Evolutionary conservation across 2,329 filamentous ascomycete genomes (phyloP), one percentile per base, ranked within the genome.

Genomic region (Coleophoma eucalyptorum): DNA sequence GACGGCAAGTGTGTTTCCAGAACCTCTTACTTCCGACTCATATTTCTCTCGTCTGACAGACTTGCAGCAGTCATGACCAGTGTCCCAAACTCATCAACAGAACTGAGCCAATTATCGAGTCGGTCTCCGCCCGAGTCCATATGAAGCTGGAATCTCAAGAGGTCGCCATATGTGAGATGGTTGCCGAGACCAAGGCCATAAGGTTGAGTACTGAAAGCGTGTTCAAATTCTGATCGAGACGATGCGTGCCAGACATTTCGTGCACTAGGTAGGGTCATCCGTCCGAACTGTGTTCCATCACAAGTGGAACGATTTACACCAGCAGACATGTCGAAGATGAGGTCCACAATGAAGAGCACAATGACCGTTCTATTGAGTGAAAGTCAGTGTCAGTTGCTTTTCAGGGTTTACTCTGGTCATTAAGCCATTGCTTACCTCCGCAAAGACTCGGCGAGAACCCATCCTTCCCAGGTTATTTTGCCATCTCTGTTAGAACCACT

Each of bases 171-270:
- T 1, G 50, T 58, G 3, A 55, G 38, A 5, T 31, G 40, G 11
- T 48, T 40, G 11, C 18, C n/a, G 2, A 11, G 31, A 5, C 4
- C 26, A 12, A 16, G 5, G 4, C 10, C 11, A 32, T 20, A 13
- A 12, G 18, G 26, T 16, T 50, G 44, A 33, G 20, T 13, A 12
- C 11, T 37, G 42, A 45, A 59, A 15, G 50, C 51, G 2, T 15
- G 26, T 46, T 59, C 49, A 52, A 53, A 59, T 7, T 52, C 51
- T 10, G 34, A 31, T 46, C 34, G 43, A 13, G 46, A 47, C 8
- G 37, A 31, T 3, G 56, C 54, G 18, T 8, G 48, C 57, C 56
- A 59, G 0, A 59, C 16, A 13, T 50, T 40, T n/a, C 45, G 37
- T 3, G 44, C 42, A 38, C 54, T 54, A 40, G 57, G 56, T 7